phyloP scores from a whole-genome alignment of 176 grass and related monocot species.

The Zoysia pacifica region DNA sequence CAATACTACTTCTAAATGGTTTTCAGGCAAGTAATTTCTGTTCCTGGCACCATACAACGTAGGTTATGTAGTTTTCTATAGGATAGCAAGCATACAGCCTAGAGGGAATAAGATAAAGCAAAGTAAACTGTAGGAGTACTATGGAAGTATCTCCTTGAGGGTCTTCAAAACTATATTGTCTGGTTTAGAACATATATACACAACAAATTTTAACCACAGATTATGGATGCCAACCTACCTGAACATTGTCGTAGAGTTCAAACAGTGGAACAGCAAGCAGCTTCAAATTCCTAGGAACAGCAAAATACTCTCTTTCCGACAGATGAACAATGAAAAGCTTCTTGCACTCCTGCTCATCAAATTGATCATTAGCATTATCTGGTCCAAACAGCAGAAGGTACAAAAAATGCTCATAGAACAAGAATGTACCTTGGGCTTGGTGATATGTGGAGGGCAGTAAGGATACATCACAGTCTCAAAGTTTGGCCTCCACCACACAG shows the following conservation, averaged over 20 bases:
- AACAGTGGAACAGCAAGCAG: conserved; percentile 98
- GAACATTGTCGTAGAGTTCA: conserved; percentile 97
- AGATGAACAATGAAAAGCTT: conserved; percentile 98
- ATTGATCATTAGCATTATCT: conserved; percentile 18
- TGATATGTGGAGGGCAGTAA: conserved; percentile 98
- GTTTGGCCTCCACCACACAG: conserved; percentile 99
- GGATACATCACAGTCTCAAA: conserved; percentile 99
- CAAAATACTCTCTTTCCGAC: conserved; percentile 96
- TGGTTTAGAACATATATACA: neutral
- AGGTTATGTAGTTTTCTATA: neutral
- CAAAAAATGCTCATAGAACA: neutral
- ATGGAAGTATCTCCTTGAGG: neutral
- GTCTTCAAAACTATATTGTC: neutral
- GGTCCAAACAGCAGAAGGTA: neutral
- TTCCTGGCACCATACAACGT: neutral
- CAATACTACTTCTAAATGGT: neutral
- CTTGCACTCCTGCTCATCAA: conserved; percentile 82
- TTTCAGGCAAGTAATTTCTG: neutral
- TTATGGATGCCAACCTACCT: conserved; percentile 47
- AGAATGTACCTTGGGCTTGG: conserved; percentile 90
- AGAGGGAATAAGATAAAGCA: neutral
- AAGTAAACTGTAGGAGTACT: neutral
- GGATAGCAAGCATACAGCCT: neutral
- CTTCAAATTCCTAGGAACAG: conserved; percentile 98
- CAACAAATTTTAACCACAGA: neutral